Evolutionary conservation across 1,284 basidiomycete species (phyloP).

Genomic region (Tranzscheliella williamsii): DNA sequence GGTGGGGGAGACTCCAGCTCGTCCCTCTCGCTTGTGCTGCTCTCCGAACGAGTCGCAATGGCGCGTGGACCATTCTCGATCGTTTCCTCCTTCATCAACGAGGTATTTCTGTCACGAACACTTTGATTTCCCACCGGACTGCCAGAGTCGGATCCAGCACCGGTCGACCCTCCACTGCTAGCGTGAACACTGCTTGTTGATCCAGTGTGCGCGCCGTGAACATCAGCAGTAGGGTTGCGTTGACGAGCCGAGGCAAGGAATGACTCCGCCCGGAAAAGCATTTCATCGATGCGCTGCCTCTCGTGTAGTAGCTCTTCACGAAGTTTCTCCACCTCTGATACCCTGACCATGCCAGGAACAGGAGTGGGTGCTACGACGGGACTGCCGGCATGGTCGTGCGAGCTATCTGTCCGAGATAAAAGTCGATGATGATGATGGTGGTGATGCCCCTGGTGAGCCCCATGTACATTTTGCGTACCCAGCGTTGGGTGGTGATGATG

Average conservation of each 20-base stretch:
- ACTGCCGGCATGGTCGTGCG: not conserved
- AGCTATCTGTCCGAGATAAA: conserved; percentile 9
- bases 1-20: conserved; percentile 34
- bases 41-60: too few relatives aligned
- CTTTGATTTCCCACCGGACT: too few relatives aligned
- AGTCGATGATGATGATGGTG: conserved; percentile 18
- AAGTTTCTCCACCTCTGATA: conserved; percentile 47
- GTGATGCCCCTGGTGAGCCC: conserved; percentile 33
- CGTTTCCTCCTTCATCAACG: conserved; percentile 12
- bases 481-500: conserved; percentile 35
- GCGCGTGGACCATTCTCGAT: conserved; percentile 10
- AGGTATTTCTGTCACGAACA: too few relatives aligned
- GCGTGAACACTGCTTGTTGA: conserved; percentile 16
- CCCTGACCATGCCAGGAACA: conserved; percentile 6
- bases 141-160: conserved; percentile 5
- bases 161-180: conserved; percentile 13
- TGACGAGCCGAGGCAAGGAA: conserved; percentile 30
- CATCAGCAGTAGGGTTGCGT: conserved; percentile 12
- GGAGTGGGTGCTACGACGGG: not conserved
- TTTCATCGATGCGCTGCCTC: conserved; percentile 42
- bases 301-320: conserved; percentile 50
- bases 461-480: conserved; percentile 17
- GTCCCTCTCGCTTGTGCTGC: conserved; percentile 37
- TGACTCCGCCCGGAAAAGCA: conserved; percentile 47
- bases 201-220: conserved; percentile 2